Evolutionary conservation across 2,329 filamentous ascomycete species (phyloP), one percentile per base, ranked within the genome.

Genomic region (Aspergillus luchuensis): DNA sequence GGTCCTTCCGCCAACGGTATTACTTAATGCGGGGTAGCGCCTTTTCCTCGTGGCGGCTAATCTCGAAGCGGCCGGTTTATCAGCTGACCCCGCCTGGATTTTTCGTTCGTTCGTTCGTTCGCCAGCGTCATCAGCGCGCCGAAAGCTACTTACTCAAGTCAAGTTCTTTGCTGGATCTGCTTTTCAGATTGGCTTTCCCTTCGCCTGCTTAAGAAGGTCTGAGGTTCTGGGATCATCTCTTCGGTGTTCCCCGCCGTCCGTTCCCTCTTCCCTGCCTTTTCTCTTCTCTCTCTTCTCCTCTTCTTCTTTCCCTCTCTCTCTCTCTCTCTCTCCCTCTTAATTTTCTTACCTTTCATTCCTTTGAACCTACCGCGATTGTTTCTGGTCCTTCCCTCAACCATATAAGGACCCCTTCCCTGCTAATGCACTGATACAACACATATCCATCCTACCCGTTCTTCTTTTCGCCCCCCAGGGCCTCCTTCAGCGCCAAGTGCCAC

Each of bases 41-140:
- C 54, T 28, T 28, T 61, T 58, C 61, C 51, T 54, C 59, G 50
- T 58, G 59, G 59, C n/a, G 39, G 41, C 57, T 39, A 59, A 19
- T 39, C 28, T 48, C 38, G 41, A 60, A 59, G 21, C 50, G 45
- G 61, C 8, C n/a, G 36, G 51, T 50, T 51, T 49, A 63, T 67
- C 66, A 67, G 66, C 66, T 67, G 66, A 67, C 66, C 61, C 62
- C 66, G 64, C 62, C 52, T 61, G 58, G 56, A 49, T 43, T 62
- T 66, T 65, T 60, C 56, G 33, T 30, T 49, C 39, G 33, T 11
- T 39, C 33, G 48, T 65, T 60, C 56, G 33, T 30, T 49, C 39
- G 33, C 33, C 47, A 33, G 48, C 28, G 43, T 33, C 30, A 55
- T 56, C 45, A 36, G 43, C 28, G 43, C 28, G 30, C 47, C 23